These are phyloP conservation scores for Cladobotryum mycophilum DNA, from an alignment of 2,329 filamentous ascomycete species.

Conservation along the genomic window DNA sequence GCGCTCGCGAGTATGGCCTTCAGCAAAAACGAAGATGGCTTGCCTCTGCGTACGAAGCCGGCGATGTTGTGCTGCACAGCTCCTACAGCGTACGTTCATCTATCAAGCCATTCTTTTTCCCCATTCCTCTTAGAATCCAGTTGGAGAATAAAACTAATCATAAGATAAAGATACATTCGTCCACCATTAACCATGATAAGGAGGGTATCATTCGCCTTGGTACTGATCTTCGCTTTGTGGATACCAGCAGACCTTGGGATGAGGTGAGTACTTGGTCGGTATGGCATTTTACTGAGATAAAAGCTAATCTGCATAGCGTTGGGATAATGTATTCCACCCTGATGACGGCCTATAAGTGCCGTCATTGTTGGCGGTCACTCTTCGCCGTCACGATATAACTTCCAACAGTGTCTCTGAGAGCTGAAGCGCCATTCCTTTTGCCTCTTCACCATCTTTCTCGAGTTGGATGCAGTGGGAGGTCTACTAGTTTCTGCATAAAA, in stretches of 20 bases:
- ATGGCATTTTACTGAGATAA: neutral
- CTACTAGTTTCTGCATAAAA: too few relatives aligned
- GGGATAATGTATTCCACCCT: neutral
- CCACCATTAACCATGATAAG: slow-evolving; percentile 47
- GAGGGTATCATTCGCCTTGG: slow-evolving; percentile 47
- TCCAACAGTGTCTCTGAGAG: too few relatives aligned
- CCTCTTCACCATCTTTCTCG: too few relatives aligned
- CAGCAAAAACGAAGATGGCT: slow-evolving; percentile 27
- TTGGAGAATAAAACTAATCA: neutral
- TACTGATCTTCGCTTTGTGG: slow-evolving; percentile 51
- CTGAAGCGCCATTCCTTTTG: too few relatives aligned
- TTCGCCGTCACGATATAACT: too few relatives aligned
- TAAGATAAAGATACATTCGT: slow-evolving; percentile 45
- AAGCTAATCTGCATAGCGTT: neutral
- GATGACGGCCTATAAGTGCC: neutral
- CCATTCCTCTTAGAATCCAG: too few relatives aligned
- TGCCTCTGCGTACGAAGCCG: slow-evolving; percentile 32
- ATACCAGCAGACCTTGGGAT: slow-evolving; percentile 45
- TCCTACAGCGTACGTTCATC: slow-evolving; percentile 25
- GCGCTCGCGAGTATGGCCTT: neutral
- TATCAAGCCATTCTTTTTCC: neutral
- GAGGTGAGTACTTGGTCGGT: slow-evolving; percentile 24
- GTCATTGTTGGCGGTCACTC: too few relatives aligned
- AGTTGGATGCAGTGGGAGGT: too few relatives aligned
- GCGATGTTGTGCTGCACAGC: slow-evolving; percentile 34